Evolutionary conservation across 208 protist species (phyloP).

Genomic region (Jaenimonas drosophilae): DNA sequence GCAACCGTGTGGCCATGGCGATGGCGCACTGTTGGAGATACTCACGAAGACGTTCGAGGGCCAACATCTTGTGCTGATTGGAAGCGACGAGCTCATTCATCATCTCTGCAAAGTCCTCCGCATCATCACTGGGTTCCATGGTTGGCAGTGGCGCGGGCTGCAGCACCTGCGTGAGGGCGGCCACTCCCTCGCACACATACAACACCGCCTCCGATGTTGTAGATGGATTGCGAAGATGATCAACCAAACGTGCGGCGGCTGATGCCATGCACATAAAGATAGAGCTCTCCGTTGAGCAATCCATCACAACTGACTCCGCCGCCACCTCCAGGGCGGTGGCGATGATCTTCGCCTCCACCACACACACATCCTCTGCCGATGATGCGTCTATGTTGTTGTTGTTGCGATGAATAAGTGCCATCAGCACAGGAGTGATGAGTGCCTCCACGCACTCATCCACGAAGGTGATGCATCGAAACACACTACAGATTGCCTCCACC

Average conservation of each 20-base stretch:
- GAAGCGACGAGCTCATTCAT: conserved; percentile 5
- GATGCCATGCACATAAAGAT: no score
- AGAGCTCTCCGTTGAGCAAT: conserved; percentile 12
- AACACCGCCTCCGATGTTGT: conserved; percentile 11
- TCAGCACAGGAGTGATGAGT: neutral
- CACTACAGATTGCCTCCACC: conserved; percentile 22
- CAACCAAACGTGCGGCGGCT: conserved; percentile 21
- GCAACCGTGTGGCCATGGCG: conserved; percentile 14
- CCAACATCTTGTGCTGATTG: conserved; percentile 22
- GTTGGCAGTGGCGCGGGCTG: conserved; percentile 26
- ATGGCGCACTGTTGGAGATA: conserved; percentile 13
- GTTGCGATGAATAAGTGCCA: neutral
- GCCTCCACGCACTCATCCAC: conserved; percentile 27
- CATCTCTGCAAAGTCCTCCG: conserved; percentile 48
- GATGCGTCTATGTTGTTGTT: no score
- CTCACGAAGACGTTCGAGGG: conserved; percentile 7
- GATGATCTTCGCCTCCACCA: conserved; percentile 27
- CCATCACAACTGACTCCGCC: conserved; percentile 37
- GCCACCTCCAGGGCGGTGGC: conserved; percentile 41
- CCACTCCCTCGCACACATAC: conserved; percentile 59
- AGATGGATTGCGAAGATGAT: neutral
- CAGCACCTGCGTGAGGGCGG: conserved; percentile 58
- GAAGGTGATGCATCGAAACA: conserved; percentile 37
- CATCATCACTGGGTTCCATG: conserved; percentile 57
- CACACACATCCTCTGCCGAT: conserved; percentile 9